Percentiles rank a stretch among this genome's conserved stretches.
Conservation (phyloP, 441 rosid species). For the Codiaeum variegatum region DNA sequence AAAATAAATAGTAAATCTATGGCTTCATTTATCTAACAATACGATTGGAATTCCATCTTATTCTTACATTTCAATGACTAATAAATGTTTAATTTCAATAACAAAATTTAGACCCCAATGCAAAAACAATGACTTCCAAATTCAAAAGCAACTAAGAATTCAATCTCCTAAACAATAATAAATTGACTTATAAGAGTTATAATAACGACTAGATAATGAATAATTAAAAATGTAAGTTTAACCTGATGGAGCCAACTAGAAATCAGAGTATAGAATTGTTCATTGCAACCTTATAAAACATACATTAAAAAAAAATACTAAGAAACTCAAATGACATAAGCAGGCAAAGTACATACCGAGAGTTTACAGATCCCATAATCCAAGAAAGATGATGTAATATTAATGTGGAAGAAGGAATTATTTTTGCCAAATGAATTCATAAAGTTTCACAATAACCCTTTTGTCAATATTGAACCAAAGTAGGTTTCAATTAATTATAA, state of each 20-base stretch:
- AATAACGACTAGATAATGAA: slow-evolving; percentile 26
- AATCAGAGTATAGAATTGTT: slow-evolving; percentile 78
- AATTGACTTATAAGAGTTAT: background rate
- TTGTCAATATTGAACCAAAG: background rate
- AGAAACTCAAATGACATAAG: slow-evolving; percentile 11
- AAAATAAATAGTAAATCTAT: background rate
- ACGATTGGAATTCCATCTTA: background rate
- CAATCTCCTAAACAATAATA: background rate
- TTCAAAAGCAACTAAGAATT: background rate
- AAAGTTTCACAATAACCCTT: background rate
- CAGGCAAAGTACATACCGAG: background rate
- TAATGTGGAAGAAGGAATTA: background rate
- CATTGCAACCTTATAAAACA: slow-evolving; percentile 74
- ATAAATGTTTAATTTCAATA: slow-evolving; percentile 11
- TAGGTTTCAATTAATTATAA: background rate
- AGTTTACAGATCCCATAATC: background rate
- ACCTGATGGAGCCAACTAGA: slow-evolving; percentile 99
- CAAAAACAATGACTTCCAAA: background rate
- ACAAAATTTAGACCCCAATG: slow-evolving; percentile 4
- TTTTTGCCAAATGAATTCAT: background rate
- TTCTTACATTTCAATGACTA: background rate
- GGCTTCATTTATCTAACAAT: background rate
- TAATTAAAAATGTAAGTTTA: slow-evolving; percentile 55
- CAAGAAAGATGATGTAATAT: background rate
- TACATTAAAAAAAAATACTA: slow-evolving; percentile 29